Evolutionary conservation across 768 basidiomycete genomes (phyloP), one percentile per base, ranked within the genome.

Genomic region (Tulasnella sp.): DNA sequence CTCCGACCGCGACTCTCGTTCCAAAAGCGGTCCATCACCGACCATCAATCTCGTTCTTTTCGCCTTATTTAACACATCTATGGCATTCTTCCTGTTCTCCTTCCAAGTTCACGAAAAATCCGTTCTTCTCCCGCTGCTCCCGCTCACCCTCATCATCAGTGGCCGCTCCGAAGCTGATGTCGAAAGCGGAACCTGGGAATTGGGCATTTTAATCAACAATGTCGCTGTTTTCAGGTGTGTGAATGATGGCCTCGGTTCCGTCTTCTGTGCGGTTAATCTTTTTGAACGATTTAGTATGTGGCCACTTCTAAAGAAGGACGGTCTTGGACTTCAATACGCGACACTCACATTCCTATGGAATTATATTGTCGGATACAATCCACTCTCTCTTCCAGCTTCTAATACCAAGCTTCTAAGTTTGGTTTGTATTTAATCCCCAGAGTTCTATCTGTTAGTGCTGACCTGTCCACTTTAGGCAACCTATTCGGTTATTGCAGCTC

Each of bases 91-190:
- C 82, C 83, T 98, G 37, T 95, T 96, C 82, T 95, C 94, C 6
- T 96, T 96, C 80, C 95, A 97, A 77, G 95, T 95, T 42, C 95
- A 97, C 79, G 95, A 98, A 80, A 98, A 97, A 83, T 89, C 90
- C 3, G 91, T 98, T 44, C 78, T 97, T 19, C 78, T 98, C 0
- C 94, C 95, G 3, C 83, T 98, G 26, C 79, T 98, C 75, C 95
- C 95, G 0, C 82, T 95, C 35, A 92, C 89, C 0, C 83, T 98
- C 19, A 83, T 95, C 17, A 83, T 95, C 69, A 89, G 73, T 68
- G 78, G 42, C 39, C 72, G 64, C 75, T 62, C 71, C 17, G 71
- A 72, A 63, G 64, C 29, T 22, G 71, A 64, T 40, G 74, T 34
- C 72, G 72, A 65, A 47, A 62, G 11, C 29, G 72, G 62, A 36